Conservation (phyloP, 257 asterid genomes). For the Paraleonurus japonicus region DNA sequence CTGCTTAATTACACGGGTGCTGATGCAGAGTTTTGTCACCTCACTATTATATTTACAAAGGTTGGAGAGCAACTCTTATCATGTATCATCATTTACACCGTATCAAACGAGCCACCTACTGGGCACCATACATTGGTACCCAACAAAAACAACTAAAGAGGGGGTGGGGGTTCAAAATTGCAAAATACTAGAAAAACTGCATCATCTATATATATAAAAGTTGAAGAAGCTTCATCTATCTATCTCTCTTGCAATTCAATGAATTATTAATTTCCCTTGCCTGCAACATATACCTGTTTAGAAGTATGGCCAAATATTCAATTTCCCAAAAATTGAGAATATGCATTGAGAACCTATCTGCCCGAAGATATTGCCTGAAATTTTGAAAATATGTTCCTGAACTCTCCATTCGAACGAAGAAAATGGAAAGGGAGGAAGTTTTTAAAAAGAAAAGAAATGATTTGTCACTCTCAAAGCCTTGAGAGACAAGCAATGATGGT, state of each 20-base stretch:
- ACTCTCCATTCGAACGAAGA: neutral
- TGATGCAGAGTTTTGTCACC: neutral
- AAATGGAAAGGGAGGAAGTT: neutral
- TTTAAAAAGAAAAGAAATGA: no score
- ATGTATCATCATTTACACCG: neutral
- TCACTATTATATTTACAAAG: conserved; percentile 27
- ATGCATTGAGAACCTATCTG: neutral
- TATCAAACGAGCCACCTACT: neutral
- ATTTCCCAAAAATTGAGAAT: neutral
- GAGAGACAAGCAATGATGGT: no score
- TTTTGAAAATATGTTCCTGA: no score
- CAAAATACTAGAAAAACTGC: conserved; percentile 28
- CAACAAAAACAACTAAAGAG: conserved; percentile 2
- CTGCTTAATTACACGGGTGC: conserved; percentile 26
- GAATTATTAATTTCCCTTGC: neutral
- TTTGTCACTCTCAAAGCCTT: no score
- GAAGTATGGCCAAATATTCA: neutral
- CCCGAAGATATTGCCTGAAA: no score
- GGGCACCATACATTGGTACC: conserved; percentile 34
- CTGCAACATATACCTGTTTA: neutral
- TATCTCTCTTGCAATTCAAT: conserved; percentile 22
- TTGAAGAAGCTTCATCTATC: conserved; percentile 32
- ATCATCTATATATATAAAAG: conserved; percentile 17
- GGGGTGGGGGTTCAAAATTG: conserved; percentile 41
- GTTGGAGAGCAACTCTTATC: neutral